phyloP scores from a whole-genome alignment of 495 filamentous ascomycete species.

The Aspergillus taichungensis region DNA sequence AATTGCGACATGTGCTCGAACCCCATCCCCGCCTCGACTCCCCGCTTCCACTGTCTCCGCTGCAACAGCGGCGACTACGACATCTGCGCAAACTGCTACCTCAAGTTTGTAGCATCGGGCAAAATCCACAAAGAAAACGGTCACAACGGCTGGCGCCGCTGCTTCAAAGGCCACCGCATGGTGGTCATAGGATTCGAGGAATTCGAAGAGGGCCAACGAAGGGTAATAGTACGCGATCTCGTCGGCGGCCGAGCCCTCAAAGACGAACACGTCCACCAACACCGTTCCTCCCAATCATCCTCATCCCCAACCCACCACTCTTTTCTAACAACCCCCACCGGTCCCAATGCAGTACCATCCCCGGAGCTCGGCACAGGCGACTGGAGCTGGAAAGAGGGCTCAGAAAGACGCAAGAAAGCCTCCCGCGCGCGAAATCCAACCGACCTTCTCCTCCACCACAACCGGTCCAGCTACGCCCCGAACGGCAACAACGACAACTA shows the following conservation, averaged over 20 bases:
- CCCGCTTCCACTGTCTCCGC: conserved; percentile 65
- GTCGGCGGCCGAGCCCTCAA: conserved; percentile 62
- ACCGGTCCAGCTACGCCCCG: too few relatives aligned
- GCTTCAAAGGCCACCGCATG: conserved; percentile 75
- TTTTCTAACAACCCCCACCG: not conserved
- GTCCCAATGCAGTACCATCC: conserved; percentile 11
- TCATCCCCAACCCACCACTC: conserved; percentile 10
- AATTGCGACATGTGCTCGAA: conserved; percentile 67
- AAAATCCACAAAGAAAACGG: conserved; percentile 67
- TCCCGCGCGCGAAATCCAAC: conserved; percentile 23
- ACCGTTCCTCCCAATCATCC: conserved; percentile 7
- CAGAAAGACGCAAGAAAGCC: conserved; percentile 40
- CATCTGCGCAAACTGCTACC: conserved; percentile 71
- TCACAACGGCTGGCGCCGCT: conserved; percentile 69
- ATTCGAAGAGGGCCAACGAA: conserved; percentile 44
- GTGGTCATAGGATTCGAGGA: conserved; percentile 67
- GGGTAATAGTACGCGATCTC: conserved; percentile 52
- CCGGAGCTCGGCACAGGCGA: conserved; percentile 25
- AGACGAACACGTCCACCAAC: conserved; percentile 38
- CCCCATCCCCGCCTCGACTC: conserved; percentile 56
- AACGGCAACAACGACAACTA: too few relatives aligned
- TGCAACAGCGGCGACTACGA: conserved; percentile 74
- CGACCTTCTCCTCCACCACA: too few relatives aligned
- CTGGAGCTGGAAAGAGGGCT: conserved; percentile 45
- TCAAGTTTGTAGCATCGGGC: conserved; percentile 46